These are phyloP conservation scores for Amylocarpus encephaloides DNA, from an alignment of 2,329 filamentous ascomycete species.

Conservation along the genomic window DNA sequence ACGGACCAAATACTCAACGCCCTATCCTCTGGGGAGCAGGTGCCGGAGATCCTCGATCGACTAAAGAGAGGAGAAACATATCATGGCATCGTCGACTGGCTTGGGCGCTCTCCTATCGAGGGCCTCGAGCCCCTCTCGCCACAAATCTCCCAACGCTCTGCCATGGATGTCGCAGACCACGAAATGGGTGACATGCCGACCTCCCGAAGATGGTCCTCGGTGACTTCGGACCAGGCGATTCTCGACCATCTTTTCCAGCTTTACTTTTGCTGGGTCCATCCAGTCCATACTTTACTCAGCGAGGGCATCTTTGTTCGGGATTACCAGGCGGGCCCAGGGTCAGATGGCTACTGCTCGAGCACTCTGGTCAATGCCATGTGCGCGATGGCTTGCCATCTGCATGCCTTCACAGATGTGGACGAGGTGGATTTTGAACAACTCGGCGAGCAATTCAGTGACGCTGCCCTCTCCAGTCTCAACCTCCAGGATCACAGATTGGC, in stretches of 20 bases:
- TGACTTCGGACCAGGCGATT: conserved; percentile 22
- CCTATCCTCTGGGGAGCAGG: conserved; percentile 25
- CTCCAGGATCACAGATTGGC: conserved; percentile 22
- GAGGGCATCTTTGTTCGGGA: conserved; percentile 28
- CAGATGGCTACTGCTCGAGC: conserved; percentile 24
- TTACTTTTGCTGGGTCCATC: conserved; percentile 33
- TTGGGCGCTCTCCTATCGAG: conserved; percentile 21
- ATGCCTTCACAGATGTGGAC: conserved; percentile 18
- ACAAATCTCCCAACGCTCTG: conserved; percentile 21
- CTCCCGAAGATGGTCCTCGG: conserved; percentile 24
- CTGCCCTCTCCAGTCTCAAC: conserved; percentile 21
- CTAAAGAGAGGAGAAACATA: conserved; percentile 28
- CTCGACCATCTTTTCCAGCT: conserved; percentile 30
- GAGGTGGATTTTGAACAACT: conserved; percentile 24
- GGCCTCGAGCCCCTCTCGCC: conserved; percentile 23
- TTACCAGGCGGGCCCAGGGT: conserved; percentile 17
- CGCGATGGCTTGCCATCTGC: conserved; percentile 30
- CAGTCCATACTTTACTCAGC: conserved; percentile 31
- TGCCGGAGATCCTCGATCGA: conserved; percentile 27
- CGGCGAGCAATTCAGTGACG: conserved; percentile 25
- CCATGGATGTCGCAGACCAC: conserved; percentile 23
- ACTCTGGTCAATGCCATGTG: conserved; percentile 31
- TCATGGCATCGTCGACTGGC: conserved; percentile 26
- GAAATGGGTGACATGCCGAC: conserved; percentile 19
- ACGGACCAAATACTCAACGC: conserved; percentile 28